Evolutionary conservation across 805 yeast species (phyloP).

Genomic region (Candida suzukii): DNA sequence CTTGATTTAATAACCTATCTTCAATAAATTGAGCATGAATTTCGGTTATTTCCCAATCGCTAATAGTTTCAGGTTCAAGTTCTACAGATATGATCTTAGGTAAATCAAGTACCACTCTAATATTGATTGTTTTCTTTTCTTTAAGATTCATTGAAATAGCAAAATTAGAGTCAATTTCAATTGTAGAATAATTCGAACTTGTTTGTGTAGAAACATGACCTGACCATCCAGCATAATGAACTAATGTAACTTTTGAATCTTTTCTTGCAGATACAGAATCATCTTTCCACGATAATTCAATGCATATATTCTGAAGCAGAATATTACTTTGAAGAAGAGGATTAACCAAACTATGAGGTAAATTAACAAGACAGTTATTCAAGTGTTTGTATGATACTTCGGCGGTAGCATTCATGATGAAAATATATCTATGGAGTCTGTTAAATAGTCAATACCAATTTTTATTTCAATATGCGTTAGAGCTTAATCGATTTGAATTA

Average conservation of each 20-base stretch:
- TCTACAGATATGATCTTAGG: constrained; percentile 56
- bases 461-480: too few species aligned
- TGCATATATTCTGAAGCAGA: constrained; percentile 31
- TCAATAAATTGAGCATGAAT: constrained; percentile 74
- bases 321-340: constrained; percentile 31
- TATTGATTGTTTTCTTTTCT: constrained; percentile 32
- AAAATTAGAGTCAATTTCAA: constrained; percentile 66
- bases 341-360: constrained; percentile 29
- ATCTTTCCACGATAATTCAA: constrained; percentile 18
- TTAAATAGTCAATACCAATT: not conserved
- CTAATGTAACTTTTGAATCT: constrained; percentile 4
- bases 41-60: constrained; percentile 91
- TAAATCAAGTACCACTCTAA: constrained; percentile 41
- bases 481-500: too few species aligned
- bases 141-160: constrained; percentile 43
- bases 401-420: not conserved
- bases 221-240: constrained; percentile 23
- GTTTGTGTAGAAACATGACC: constrained; percentile 10
- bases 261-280: constrained; percentile 4
- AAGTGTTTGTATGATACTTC: constrained; percentile 15
- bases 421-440: not conserved
- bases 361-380: constrained; percentile 27
- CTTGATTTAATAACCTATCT: constrained; percentile 65
- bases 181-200: constrained; percentile 10
- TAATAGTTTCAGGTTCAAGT: constrained; percentile 67